Evolutionary conservation across 169 alveolate species (phyloP).

Genomic region (Babesia sp.): DNA sequence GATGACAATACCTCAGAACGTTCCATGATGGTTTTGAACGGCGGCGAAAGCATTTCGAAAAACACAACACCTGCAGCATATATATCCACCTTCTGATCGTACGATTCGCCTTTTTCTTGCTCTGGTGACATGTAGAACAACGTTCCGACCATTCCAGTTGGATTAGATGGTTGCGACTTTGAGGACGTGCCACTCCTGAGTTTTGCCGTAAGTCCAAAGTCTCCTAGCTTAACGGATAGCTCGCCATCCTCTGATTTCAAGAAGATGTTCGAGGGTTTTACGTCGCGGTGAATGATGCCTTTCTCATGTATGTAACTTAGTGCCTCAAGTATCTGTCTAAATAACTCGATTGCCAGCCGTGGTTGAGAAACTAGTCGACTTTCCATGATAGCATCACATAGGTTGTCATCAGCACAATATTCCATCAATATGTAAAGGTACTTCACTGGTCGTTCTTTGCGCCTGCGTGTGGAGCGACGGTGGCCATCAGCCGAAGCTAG

Average conservation of each 20-base stretch:
- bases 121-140: constrained; percentile 84
- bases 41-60: constrained; percentile 83
- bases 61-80: constrained; percentile 83
- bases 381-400: constrained; percentile 72
- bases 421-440: constrained; percentile 82
- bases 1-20: constrained; percentile 73
- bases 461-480: constrained; percentile 21
- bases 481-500: background rate
- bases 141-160: constrained; percentile 77
- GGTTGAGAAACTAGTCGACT: constrained; percentile 70
- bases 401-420: constrained; percentile 81
- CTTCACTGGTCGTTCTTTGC: constrained; percentile 60
- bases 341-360: constrained; percentile 73
- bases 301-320: constrained; percentile 82
- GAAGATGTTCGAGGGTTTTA: constrained; percentile 83
- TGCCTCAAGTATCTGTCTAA: constrained; percentile 82
- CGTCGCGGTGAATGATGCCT: constrained; percentile 83
- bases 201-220: constrained; percentile 82
- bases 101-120: constrained; percentile 75
- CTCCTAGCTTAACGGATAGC: constrained; percentile 78
- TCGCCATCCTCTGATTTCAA: constrained; percentile 72
- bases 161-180: background rate
- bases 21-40: constrained; percentile 82
- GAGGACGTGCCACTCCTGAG: constrained; percentile 50
- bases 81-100: constrained; percentile 81